Conservation (phyloP, 345 rosid species). For the Leavenworthia alabamica region DNA sequence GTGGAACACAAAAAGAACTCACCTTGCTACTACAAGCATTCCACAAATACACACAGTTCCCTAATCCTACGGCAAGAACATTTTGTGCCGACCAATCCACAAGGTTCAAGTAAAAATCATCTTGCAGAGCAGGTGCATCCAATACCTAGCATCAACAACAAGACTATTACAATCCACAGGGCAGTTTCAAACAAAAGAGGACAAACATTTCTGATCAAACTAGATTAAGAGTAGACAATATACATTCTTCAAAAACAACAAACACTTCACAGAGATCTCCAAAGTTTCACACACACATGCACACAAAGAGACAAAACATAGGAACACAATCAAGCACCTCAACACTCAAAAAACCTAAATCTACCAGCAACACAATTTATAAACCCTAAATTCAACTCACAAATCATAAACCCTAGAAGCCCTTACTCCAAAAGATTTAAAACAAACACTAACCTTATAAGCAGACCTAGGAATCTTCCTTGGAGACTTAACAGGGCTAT, state of each 20-base stretch:
- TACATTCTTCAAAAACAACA: background rate
- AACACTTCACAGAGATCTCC: background rate
- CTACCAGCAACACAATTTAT: background rate
- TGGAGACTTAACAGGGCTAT: conserved; percentile 63
- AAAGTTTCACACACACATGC: background rate
- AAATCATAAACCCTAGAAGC: background rate
- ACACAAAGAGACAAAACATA: background rate
- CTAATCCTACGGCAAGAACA: conserved; percentile 90
- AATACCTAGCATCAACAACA: conserved; percentile 52
- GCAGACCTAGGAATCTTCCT: conserved; percentile 88
- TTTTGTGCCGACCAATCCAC: conserved; percentile 98
- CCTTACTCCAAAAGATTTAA: background rate
- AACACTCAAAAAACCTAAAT: background rate
- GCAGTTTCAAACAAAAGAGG: background rate
- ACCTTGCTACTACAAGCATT: conserved; percentile 99
- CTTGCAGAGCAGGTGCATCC: conserved; percentile 99
- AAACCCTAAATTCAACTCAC: background rate
- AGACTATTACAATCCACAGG: background rate
- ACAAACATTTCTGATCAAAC: background rate
- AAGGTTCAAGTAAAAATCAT: conserved; percentile 94
- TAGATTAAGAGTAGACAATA: too few relatives aligned
- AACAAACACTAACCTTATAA: conserved; percentile 50
- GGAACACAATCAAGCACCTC: background rate
- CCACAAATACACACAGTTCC: conserved; percentile 95
- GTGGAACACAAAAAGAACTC: background rate